A percentile compares a stretch with the other conserved stretches of the same genome.
Evolutionary conservation across 2,329 filamentous ascomycete species (phyloP).

Genomic region (Fusarium illudens): DNA sequence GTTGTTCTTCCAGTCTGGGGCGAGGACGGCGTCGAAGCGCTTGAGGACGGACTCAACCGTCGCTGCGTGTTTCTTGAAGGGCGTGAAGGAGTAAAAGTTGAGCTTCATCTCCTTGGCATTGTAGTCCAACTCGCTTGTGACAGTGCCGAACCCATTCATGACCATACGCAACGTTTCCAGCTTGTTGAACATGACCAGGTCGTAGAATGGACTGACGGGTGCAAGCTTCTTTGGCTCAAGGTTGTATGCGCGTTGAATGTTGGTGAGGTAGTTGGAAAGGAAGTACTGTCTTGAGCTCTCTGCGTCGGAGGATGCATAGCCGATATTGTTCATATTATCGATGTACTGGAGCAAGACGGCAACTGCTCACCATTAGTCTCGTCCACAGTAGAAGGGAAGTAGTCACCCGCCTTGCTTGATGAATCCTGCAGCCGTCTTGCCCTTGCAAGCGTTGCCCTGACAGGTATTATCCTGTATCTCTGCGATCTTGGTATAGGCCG

Average conservation of each 20-base stretch:
- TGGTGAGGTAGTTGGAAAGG: slow-evolving; percentile 8
- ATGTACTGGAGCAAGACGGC: slow-evolving; percentile 6
- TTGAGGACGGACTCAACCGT: background rate
- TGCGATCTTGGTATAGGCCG: background rate
- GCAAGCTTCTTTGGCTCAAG: background rate
- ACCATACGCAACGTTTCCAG: slow-evolving; percentile 8
- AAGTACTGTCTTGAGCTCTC: slow-evolving; percentile 12
- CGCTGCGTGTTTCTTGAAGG: slow-evolving; percentile 14
- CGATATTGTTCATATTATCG: slow-evolving; percentile 15
- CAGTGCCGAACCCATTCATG: slow-evolving; percentile 16
- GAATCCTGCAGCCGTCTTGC: slow-evolving; percentile 20
- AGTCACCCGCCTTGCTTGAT: slow-evolving; percentile 11
- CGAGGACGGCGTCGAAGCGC: slow-evolving; percentile 17
- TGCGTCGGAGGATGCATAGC: background rate
- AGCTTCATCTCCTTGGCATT: slow-evolving; percentile 19
- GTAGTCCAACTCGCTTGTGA: slow-evolving; percentile 11
- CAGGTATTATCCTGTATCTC: slow-evolving; percentile 10
- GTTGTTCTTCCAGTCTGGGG: slow-evolving; percentile 25
- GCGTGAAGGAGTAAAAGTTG: slow-evolving; percentile 3
- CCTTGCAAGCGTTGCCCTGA: slow-evolving; percentile 17
- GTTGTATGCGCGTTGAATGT: slow-evolving; percentile 4
- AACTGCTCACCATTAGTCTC: background rate
- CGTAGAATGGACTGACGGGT: background rate
- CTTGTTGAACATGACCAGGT: background rate
- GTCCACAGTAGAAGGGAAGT: accelerated